Base-by-base conservation (phyloP, 768 basidiomycete species). In the Kwoniella heveanensis region DNA sequence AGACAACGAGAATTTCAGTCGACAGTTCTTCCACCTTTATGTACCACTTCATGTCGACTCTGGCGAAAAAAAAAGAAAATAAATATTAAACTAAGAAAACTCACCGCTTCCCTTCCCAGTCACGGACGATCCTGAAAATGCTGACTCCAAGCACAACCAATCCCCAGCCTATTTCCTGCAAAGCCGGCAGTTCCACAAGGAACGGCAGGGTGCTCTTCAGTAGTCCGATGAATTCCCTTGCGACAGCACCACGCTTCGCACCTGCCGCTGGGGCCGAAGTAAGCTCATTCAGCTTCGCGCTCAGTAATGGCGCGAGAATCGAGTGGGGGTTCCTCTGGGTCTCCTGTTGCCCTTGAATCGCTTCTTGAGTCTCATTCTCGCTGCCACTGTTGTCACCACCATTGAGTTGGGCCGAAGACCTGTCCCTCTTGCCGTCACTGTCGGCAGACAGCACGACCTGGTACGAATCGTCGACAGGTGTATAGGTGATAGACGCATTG, bases 241-340 rank as follows among this genome's bases (percentile, higher is more conserved):
- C 73, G 13, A 73, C 60, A 19, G 44, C 32, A 2, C 61, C 64
- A 25, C 57, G 62, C 26, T 44, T 51, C 1, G 17, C 19, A 9
- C 30, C 32, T 47, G 27, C 53, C 17, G 47, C 12, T 24, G 37
- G 25, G 29, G 29, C 50, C 19, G 53, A 17, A 37, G 66, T 29
- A 7, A 89, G 87, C 60, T 89, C 86, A 36, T 87, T 86, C 44
- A 95, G 80, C 24, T 90, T 84, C 57, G 85, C 84, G 2, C 88
- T 84, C n/a, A 94, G 80, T 74, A 87, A 89, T 1, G 86, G 86
- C 62, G 90, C 90, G 7, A 89, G 86, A 65, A 88, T 87, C 64
- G 87, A 86, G 68, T 94, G 92, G 1, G 92, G 91, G 60, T 74
- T 77, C 17, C 39, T 44, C 32, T 54, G 44, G 26, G 27, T 19